These are phyloP conservation scores for Pichia heedii DNA, from an alignment of 805 yeast genomes.

Conservation along the genomic window DNA sequence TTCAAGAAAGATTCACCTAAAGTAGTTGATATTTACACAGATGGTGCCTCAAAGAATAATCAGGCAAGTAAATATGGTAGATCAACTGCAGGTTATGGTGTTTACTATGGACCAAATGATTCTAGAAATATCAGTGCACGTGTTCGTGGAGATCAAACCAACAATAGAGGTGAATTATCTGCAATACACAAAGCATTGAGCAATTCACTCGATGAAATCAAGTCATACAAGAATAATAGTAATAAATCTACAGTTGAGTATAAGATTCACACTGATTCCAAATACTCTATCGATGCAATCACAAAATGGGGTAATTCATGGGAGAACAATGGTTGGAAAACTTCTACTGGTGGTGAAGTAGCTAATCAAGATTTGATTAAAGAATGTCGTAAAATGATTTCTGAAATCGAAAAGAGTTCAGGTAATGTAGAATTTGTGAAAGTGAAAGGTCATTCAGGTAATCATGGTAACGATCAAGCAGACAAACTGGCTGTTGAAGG, in stretches of 20 bases:
- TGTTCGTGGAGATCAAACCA: conserved; percentile 51
- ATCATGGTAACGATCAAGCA: conserved; percentile 66
- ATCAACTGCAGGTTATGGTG: conserved; percentile 61
- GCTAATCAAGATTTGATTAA: conserved; percentile 45
- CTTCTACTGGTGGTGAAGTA: conserved; percentile 35
- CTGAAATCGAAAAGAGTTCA: conserved; percentile 31
- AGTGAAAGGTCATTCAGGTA: conserved; percentile 67
- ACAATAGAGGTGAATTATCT: conserved; percentile 70
- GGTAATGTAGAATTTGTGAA: conserved; percentile 41
- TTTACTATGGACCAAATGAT: conserved; percentile 52
- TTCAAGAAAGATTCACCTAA: background rate
- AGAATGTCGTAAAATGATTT: conserved; percentile 19
- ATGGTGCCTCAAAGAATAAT: conserved; percentile 66
- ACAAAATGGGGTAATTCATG: conserved; percentile 51
- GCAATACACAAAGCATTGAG: conserved; percentile 56
- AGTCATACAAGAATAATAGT: conserved; percentile 8
- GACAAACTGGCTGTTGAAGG: conserved; percentile 68
- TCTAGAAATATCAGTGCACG: conserved; percentile 47
- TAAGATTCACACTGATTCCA: conserved; percentile 60
- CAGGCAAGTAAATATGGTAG: conserved; percentile 32
- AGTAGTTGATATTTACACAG: conserved; percentile 45
- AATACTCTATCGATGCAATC: conserved; percentile 49
- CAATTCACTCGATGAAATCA: conserved; percentile 28
- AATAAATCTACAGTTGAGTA: conserved; percentile 17
- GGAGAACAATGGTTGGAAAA: conserved; percentile 48